Percentiles rank a stretch among this genome's conserved stretches.
phyloP scores from a whole-genome alignment of 2,329 filamentous ascomycete genomes.

The Gremmenia infestans region DNA sequence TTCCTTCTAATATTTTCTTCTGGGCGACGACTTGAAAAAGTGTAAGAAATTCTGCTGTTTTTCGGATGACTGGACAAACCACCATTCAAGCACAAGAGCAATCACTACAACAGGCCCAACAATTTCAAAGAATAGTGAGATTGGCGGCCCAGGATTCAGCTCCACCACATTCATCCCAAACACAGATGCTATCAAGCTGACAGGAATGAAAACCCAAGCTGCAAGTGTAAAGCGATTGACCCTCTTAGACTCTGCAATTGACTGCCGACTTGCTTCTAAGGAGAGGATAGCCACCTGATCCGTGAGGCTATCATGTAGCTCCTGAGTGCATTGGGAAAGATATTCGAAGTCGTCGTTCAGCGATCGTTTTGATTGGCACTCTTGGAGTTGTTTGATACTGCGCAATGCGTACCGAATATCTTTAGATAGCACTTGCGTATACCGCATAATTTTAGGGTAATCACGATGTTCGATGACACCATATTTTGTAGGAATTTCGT shows the following conservation, averaged over 20 bases:
- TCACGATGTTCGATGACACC: not conserved
- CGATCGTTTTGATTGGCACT: not conserved
- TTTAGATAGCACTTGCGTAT: not conserved
- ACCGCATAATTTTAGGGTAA: not conserved
- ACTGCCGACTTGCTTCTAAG: not conserved
- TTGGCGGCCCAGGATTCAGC: not conserved
- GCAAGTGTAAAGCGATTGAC: not conserved
- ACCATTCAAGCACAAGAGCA: not conserved
- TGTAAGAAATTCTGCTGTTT: no score
- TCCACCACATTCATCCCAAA: not conserved
- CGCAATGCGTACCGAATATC: not conserved
- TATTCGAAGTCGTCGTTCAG: not conserved
- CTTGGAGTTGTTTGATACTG: not conserved
- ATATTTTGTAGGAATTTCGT: fast-evolving
- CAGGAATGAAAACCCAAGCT: not conserved
- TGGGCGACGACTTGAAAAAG: no score
- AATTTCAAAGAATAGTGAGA: not conserved
- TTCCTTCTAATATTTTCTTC: no score
- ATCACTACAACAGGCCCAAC: not conserved
- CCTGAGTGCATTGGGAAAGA: not conserved
- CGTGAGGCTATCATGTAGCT: not conserved
- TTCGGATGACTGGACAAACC: not conserved
- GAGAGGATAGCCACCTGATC: not conserved
- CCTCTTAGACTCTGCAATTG: not conserved
- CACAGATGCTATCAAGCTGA: not conserved